Conservation (phyloP, 495 filamentous ascomycete species). For the Hyaloscypha bicolor region DNA sequence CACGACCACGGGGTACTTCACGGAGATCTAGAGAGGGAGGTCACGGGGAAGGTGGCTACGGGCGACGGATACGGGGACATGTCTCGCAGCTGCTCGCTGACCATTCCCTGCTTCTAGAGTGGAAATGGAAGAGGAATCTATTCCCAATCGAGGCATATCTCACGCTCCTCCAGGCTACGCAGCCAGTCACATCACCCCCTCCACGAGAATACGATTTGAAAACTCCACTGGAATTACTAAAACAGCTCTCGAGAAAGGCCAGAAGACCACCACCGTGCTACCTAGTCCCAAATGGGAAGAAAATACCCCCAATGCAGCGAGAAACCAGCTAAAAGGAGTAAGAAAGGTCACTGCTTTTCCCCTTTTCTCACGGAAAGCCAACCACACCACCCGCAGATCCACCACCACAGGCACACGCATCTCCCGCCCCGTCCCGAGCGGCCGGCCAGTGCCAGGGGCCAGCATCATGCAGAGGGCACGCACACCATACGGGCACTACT, state of each 20-base stretch:
- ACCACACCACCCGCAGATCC: conserved; percentile 6
- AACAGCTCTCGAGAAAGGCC: conserved; percentile 5
- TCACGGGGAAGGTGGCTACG: not conserved
- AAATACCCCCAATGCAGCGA: conserved; percentile 1
- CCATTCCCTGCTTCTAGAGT: not conserved
- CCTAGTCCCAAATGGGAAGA: not conserved
- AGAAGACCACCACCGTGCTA: conserved; percentile 1
- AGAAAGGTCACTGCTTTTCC: conserved; percentile 2
- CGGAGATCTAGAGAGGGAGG: not conserved
- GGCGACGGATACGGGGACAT: not conserved
- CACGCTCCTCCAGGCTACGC: not conserved
- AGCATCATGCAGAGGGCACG: conserved; percentile 4
- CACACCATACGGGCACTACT: conserved; percentile 15
- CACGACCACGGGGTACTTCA: not conserved
- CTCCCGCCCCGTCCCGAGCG: conserved; percentile 1
- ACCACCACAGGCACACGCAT: not conserved
- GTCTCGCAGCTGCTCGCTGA: not conserved
- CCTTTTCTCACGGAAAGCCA: not conserved
- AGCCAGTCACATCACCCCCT: conserved; percentile 1
- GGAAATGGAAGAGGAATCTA: not conserved
- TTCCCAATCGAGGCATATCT: conserved; percentile 10
- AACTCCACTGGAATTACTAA: conserved; percentile 3
- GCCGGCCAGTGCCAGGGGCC: not conserved
- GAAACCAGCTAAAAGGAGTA: conserved; percentile 9
- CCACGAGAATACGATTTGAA: not conserved